A percentile compares a stretch with the other conserved stretches of the same genome.
phyloP scores from a whole-genome alignment of 306 rosid species.

The Cicer arietinum region DNA sequence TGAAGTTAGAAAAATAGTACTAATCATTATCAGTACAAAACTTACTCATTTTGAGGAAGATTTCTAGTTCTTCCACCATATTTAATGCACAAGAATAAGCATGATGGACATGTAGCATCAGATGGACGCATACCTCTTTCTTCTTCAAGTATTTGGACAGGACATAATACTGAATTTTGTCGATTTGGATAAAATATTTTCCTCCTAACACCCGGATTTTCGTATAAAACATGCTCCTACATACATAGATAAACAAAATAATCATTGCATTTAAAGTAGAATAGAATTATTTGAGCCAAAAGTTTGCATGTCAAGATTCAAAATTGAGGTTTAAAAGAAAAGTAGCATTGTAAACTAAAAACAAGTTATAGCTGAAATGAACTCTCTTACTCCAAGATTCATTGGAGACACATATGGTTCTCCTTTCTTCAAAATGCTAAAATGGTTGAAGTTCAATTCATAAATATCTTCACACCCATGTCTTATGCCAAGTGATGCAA shows the following conservation, averaged over 20 bases:
- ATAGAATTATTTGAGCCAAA: slow-evolving; percentile 9
- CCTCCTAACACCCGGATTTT: slow-evolving; percentile 76
- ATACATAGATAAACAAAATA: background rate
- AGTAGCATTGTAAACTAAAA: background rate
- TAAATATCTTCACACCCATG: slow-evolving; percentile 88
- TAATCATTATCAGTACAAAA: background rate
- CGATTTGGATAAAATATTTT: slow-evolving; percentile 69
- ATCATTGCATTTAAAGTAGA: background rate
- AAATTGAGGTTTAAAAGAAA: background rate
- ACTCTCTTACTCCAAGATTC: slow-evolving; percentile 75
- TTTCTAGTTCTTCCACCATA: slow-evolving; percentile 97
- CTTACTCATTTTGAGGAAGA: slow-evolving; percentile 94
- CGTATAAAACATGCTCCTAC: slow-evolving; percentile 81
- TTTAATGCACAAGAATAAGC: slow-evolving; percentile 88
- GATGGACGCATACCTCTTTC: slow-evolving; percentile 87
- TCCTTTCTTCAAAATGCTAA: slow-evolving; percentile 77
- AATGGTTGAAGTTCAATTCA: slow-evolving; percentile 81
- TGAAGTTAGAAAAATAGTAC: background rate
- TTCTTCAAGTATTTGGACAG: slow-evolving; percentile 78
- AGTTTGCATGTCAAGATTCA: background rate
- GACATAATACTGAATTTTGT: slow-evolving; percentile 67
- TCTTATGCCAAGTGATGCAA: slow-evolving; percentile 85
- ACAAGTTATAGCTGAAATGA: background rate
- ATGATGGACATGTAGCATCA: slow-evolving; percentile 77
- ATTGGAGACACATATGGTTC: slow-evolving; percentile 66